Base-by-base conservation (phyloP, 2,329 filamentous ascomycete species). In the Dissoconium aciculare region DNA sequence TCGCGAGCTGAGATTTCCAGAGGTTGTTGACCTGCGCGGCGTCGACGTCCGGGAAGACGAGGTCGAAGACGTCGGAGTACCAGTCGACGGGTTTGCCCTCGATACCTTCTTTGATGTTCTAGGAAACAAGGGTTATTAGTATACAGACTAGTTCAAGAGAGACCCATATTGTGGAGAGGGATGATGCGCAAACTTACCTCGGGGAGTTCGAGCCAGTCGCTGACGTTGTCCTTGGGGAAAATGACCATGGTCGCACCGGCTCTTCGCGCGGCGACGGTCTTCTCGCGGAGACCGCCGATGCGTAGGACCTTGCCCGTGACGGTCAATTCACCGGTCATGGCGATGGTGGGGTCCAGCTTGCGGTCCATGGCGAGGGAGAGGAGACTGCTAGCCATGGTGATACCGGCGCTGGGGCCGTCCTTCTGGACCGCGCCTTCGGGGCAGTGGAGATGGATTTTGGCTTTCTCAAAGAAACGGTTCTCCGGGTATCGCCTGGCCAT, bases 71-170 rank as follows among this genome's bases (percentile, higher is more conserved):
- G 43, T 98, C 84, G 5, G 69, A 69, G 63, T 95, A 98, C 89
- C 89, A 98, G 50, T 71, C 75, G 11, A 87, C 87, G 0, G 89
- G 78, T 44, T 78, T 80, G 49, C 91, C 89, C 58, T 93, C 77
- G 39, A 98, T 81, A 43, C 84, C 85, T 50, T 92, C 72, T 62
- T 95, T 98, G 64, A 98, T 98, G 53, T 95, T 95, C 89, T 98
- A 54, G 11, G n/a, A n/a, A n/a, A n/a, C n/a, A 26, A 29, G 23
- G 27, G 16, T 28, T 15, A 23, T 13, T n/a, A 9, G 26, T 24
- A 16, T 15, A 25, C n/a, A 24, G 26, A 0, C 19, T n/a, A 28
- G 15, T 11, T 17, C 12, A 21, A 4, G 8, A 19, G 27, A 15
- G 15, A 32, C 16, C 11, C 26, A 26, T 6, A 13, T 12, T 4